A percentile compares a stretch with the other conserved stretches of the same genome.
phyloP scores from a whole-genome alignment of 169 alveolate species.

The Plasmodium malariae region DNA sequence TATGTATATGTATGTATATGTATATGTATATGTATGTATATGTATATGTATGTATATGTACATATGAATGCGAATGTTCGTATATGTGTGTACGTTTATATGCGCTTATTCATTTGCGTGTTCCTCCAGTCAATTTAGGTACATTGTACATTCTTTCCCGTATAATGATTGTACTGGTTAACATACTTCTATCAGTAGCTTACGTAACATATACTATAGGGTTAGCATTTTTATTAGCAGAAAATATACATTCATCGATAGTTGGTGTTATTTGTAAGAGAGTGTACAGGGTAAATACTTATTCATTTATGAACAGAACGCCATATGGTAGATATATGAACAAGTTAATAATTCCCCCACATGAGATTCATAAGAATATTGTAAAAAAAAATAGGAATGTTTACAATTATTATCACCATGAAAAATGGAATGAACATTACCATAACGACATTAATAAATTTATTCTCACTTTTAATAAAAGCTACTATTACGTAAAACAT shows the following conservation, averaged over 20 bases:
- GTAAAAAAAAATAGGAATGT: neutral
- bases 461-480: conserved; percentile 33
- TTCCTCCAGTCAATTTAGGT: too few species aligned
- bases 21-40: too few species aligned
- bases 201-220: conserved; percentile 1
- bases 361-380: too few species aligned
- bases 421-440: neutral
- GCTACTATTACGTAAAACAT: conserved; percentile 23
- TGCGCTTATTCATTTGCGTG: too few species aligned
- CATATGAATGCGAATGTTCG: too few species aligned
- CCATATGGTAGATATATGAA: neutral
- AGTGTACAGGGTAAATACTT: neutral
- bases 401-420: neutral
- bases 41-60: too few species aligned
- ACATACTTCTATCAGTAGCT: neutral
- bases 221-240: neutral
- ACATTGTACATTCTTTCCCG: too few species aligned
- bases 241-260: conserved; percentile 13
- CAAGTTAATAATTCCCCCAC: neutral
- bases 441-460: neutral
- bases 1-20: too few species aligned
- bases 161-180: conserved; percentile 30
- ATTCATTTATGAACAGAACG: neutral
- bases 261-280: neutral
- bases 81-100: too few species aligned